Percentiles rank a stretch among this genome's conserved stretches.
Conservation (phyloP, 2,329 filamentous ascomycete species). For the Ceratocystis alfenasii region DNA sequence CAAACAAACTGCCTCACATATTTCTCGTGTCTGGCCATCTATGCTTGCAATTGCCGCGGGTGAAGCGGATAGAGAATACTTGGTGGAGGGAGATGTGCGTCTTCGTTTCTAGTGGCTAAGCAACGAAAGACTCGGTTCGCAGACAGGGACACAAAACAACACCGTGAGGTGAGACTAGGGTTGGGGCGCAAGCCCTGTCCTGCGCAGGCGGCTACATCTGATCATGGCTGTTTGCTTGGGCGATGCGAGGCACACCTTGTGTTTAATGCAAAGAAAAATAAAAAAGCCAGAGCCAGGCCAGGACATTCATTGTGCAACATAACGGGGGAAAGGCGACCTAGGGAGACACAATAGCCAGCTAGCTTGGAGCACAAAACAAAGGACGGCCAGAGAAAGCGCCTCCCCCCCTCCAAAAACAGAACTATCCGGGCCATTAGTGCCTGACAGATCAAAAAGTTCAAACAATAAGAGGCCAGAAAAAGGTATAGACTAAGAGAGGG, state of each 20-base stretch:
- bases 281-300: neutral
- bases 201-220: conserved; percentile 1
- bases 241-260: neutral
- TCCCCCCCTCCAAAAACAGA: neutral
- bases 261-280: neutral
- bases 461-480: neutral
- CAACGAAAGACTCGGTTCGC: neutral
- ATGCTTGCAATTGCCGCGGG: neutral
- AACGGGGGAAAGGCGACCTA: too few relatives aligned
- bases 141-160: neutral
- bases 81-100: neutral
- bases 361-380: neutral
- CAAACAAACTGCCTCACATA: neutral
- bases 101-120: neutral
- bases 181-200: neutral
- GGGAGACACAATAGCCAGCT: neutral
- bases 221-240: neutral
- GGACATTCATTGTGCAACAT: too few relatives aligned
- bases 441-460: neutral
- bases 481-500: neutral
- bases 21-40: neutral
- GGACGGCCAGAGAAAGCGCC: neutral
- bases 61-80: neutral
- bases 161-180: neutral
- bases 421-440: conserved; percentile 2